Percentiles rank a stretch among this genome's conserved stretches.
phyloP scores from a whole-genome alignment of 73 alveolate species.

The Durusdinium trenchii region DNA sequence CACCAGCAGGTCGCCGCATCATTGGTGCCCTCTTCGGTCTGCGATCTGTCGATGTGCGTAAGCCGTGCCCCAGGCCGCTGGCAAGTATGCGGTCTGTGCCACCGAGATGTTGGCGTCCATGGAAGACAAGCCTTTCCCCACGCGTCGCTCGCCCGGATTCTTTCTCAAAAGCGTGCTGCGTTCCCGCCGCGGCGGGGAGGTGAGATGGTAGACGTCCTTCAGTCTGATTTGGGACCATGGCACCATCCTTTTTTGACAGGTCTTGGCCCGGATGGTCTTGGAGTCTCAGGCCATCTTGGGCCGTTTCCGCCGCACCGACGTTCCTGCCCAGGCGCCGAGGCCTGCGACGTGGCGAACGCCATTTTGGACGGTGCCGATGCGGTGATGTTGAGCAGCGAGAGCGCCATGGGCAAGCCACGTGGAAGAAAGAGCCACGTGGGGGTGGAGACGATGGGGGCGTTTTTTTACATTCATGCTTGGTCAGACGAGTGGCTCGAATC shows the following conservation, averaged over 20 bases:
- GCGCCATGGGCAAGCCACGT: slow-evolving; percentile 97
- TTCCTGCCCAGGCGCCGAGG: slow-evolving; percentile 91
- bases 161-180: slow-evolving; percentile 61
- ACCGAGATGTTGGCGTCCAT: slow-evolving; percentile 99
- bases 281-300: too few relatives aligned
- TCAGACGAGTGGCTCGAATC: too few relatives aligned
- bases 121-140: slow-evolving; percentile 99
- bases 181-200: not conserved
- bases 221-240: too few relatives aligned
- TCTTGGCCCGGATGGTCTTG: too few relatives aligned
- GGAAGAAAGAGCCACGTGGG: not conserved
- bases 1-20: too few relatives aligned
- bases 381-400: slow-evolving; percentile 99
- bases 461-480: not conserved
- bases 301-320: not conserved
- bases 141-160: slow-evolving; percentile 98
- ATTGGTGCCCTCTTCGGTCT: too few relatives aligned
- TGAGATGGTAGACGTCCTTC: not conserved
- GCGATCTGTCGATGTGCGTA: too few relatives aligned
- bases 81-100: slow-evolving; percentile 99
- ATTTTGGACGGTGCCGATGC: slow-evolving; percentile 99
- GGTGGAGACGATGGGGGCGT: not conserved
- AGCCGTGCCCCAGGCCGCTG: slow-evolving; percentile 96
- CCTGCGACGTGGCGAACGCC: slow-evolving; percentile 98
- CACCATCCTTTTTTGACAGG: too few relatives aligned